Evolutionary conservation across 2,329 filamentous ascomycete species (phyloP).

Genomic region (Botrytis pseudocinerea): DNA sequence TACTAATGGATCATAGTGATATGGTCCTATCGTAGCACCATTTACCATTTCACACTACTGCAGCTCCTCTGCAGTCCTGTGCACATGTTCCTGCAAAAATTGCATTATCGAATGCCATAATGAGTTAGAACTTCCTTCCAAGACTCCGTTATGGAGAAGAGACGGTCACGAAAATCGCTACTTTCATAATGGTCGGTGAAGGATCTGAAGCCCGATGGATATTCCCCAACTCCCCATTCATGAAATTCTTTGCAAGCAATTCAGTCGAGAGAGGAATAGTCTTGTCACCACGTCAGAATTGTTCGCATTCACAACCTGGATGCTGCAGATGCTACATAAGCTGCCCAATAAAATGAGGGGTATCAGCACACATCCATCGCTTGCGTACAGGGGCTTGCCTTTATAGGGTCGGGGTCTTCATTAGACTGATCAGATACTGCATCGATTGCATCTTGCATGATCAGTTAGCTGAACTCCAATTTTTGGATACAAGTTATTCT

Average conservation of each 20-base stretch:
- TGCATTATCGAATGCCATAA: neutral
- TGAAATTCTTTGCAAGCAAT: neutral
- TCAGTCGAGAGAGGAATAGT: conserved; percentile 10
- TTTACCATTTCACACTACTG: conserved; percentile 5
- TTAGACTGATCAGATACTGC: conserved; percentile 12
- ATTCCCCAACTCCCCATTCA: neutral
- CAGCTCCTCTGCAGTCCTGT: neutral
- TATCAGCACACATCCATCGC: neutral
- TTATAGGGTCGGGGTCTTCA: neutral
- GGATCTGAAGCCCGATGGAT: neutral
- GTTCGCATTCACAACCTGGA: neutral
- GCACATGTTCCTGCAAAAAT: conserved; percentile 19
- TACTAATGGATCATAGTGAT: neutral
- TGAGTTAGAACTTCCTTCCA: neutral
- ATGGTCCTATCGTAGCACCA: neutral
- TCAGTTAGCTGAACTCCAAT: neutral
- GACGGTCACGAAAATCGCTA: neutral
- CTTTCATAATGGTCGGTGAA: conserved; percentile 4
- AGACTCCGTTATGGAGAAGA: neutral
- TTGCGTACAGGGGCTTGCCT: neutral
- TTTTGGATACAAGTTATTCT: neutral
- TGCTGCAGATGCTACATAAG: neutral
- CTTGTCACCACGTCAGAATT: conserved; percentile 14
- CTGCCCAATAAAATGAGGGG: conserved; percentile 10
- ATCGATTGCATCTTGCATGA: conserved; percentile 14